Percentiles rank a stretch among this genome's conserved stretches.
These are phyloP conservation scores for Neopestalotiopsis sp. DNA, from an alignment of 2,329 filamentous ascomycete genomes.

Conservation along the genomic window DNA sequence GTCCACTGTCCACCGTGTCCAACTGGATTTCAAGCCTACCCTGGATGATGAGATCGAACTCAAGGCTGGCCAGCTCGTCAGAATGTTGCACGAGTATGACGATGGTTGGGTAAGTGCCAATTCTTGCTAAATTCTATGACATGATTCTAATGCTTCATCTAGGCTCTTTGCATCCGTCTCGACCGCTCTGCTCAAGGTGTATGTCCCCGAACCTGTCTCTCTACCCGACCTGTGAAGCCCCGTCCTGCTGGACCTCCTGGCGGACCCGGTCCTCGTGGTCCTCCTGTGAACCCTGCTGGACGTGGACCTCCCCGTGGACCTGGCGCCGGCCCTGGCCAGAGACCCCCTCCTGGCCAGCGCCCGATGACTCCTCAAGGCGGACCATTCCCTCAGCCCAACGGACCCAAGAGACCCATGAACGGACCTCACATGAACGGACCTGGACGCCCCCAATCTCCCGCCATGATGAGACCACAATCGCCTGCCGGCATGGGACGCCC, in stretches of 20 bases:
- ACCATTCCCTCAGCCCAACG: slow-evolving; percentile 41
- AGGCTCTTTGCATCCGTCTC: slow-evolving; percentile 90
- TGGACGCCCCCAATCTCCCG: slow-evolving; percentile 36
- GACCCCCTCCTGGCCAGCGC: slow-evolving; percentile 39
- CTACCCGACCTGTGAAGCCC: slow-evolving; percentile 88
- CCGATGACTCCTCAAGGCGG: slow-evolving; percentile 46
- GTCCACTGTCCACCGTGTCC: slow-evolving; percentile 83
- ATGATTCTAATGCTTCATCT: slow-evolving; percentile 36
- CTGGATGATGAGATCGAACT: slow-evolving; percentile 92
- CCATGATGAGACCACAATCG: slow-evolving; percentile 45
- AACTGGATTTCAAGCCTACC: slow-evolving; percentile 91
- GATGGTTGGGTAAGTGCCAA: slow-evolving; percentile 86
- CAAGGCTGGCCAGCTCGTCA: slow-evolving; percentile 80
- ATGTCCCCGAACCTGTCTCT: slow-evolving; percentile 90
- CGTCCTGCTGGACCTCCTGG: slow-evolving; percentile 60
- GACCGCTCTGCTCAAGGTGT: slow-evolving; percentile 94
- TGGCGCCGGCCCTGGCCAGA: slow-evolving; percentile 36
- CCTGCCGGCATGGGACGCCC: slow-evolving; percentile 38
- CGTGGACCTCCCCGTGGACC: slow-evolving; percentile 35
- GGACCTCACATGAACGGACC: slow-evolving; percentile 28
- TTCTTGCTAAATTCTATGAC: slow-evolving; percentile 27
- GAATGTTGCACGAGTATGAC: slow-evolving; percentile 93
- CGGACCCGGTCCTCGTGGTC: slow-evolving; percentile 48
- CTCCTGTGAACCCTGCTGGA: slow-evolving; percentile 54
- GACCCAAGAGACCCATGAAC: slow-evolving; percentile 39